Evolutionary conservation across 768 basidiomycete species (phyloP), one percentile per base, ranked within the genome.

Genomic region (Podaxis rugospora): DNA sequence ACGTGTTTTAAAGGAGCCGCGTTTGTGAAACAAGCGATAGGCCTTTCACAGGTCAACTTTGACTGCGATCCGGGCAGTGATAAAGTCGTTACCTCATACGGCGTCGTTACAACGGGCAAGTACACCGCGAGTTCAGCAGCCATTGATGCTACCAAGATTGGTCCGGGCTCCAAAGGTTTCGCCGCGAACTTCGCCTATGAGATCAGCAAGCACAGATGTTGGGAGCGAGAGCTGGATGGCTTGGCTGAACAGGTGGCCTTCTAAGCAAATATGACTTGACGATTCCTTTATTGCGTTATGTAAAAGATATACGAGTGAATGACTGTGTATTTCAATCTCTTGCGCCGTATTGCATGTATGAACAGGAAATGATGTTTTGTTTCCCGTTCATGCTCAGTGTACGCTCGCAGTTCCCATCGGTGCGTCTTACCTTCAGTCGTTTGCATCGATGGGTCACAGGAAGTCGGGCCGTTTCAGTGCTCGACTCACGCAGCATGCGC

Each of bases 191-290:
- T 89, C 64, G 82, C 82, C 0, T 81, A 76, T 58, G 84, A 86
- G 63, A 75, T 89, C 56, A 88, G 86, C 74, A 78, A 83, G 72
- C 88, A 89, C 63, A 75, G 87, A 40, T 87, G 85, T 67, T 89
- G 76, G 66, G 75, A 84, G 51, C 80, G 88, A 4, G 88, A 90
- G 71, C 50, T 77, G 64, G 81, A 85, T 27, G 86, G 86, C 4
- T 71, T 90, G 63, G 77, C 77, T 0, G 66, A 69, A 46, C 75
- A 74, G 67, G 78, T 89, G 25, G 85, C 87, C 0, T 81, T 70
- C 55, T 79, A 68, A 70, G 28, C 36, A 49, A 46, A 32, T 9
- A 32, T 32, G 32, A 32, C 32, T 3, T 32, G 32, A 32, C 32
- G 7, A 32, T 32, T 32, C 32, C 32, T 32, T 9, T 32, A 9